phyloP scores from a whole-genome alignment of 2,329 filamentous ascomycete species.

The Aspergillus floridensis region DNA sequence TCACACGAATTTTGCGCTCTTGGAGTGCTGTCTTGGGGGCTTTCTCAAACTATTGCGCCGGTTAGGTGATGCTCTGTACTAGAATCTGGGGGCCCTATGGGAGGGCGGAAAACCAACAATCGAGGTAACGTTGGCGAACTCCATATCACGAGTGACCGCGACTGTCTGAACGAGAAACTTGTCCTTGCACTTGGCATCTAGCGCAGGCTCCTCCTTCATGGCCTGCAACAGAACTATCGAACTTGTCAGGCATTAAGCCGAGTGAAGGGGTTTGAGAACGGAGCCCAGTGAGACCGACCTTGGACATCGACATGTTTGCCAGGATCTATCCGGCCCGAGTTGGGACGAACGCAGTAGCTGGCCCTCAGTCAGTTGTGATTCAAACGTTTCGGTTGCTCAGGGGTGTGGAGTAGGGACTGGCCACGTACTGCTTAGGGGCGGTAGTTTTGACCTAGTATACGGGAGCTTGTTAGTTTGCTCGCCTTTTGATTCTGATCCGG shows the following conservation, averaged over 20 bases:
- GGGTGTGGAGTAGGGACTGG: slow-evolving; percentile 13
- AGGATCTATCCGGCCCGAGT: slow-evolving; percentile 92
- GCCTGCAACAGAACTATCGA: slow-evolving; percentile 83
- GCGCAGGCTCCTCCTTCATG: slow-evolving; percentile 90
- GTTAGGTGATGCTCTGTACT: slow-evolving; percentile 10
- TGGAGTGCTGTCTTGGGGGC: slow-evolving; percentile 73
- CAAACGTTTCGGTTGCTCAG: not conserved
- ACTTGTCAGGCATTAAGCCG: slow-evolving; percentile 22
- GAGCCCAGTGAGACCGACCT: slow-evolving; percentile 54
- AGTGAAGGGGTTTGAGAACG: not conserved
- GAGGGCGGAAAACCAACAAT: slow-evolving; percentile 61
- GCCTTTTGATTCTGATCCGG: slow-evolving; percentile 4
- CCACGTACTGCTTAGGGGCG: slow-evolving; percentile 89
- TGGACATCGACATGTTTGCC: slow-evolving; percentile 88
- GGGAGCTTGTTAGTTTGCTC: slow-evolving; percentile 25
- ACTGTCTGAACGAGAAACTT: slow-evolving; percentile 97
- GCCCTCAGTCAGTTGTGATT: slow-evolving; percentile 22
- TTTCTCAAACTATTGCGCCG: slow-evolving; percentile 65
- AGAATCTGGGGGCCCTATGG: slow-evolving; percentile 7
- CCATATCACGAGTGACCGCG: slow-evolving; percentile 75
- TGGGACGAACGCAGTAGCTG: slow-evolving; percentile 96
- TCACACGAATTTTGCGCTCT: slow-evolving; percentile 94
- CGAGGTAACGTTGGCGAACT: slow-evolving; percentile 73
- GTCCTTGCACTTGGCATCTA: slow-evolving; percentile 87
- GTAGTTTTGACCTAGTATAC: slow-evolving; percentile 87